Evolutionary conservation across 148 eudicot genomes (phyloP).

Genomic region (Fagopyrum tataricum): DNA sequence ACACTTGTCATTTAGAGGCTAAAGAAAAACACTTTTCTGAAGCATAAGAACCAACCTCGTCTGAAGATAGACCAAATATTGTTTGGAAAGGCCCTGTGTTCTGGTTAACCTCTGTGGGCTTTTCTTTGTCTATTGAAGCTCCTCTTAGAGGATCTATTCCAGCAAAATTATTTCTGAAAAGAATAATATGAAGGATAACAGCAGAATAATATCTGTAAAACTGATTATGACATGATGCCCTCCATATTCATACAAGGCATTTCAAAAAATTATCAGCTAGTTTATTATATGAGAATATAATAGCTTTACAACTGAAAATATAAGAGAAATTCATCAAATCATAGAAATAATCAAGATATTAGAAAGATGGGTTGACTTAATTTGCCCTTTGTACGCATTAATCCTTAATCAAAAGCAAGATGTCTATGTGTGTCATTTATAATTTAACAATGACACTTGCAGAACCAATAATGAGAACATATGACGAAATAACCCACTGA

Average conservation of each 20-base stretch:
- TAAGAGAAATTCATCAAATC: not conserved
- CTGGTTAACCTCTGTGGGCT: constrained; percentile 62
- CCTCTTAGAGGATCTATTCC: constrained; percentile 58
- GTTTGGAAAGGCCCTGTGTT: constrained; percentile 87
- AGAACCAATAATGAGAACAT: too few species aligned
- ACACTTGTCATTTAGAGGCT: not conserved
- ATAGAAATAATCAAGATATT: not conserved
- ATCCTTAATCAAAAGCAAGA: not conserved
- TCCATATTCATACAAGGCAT: not conserved
- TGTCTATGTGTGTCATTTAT: too few species aligned
- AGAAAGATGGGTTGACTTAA: not conserved
- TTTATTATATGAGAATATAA: not conserved
- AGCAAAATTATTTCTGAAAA: constrained; percentile 40
- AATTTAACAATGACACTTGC: too few species aligned
- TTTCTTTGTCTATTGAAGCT: constrained; percentile 49
- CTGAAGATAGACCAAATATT: constrained; percentile 66
- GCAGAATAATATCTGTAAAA: not conserved
- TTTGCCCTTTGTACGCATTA: not conserved
- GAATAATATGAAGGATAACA: not conserved
- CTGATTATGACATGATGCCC: not conserved
- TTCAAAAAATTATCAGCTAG: not conserved
- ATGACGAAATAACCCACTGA: too few species aligned
- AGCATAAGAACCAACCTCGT: constrained; percentile 46
- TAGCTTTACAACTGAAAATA: not conserved
- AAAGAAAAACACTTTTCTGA: not conserved